Evolutionary conservation across 371 early-diverging fungal species (phyloP).

Genomic region (Funneliformis caledonium): DNA sequence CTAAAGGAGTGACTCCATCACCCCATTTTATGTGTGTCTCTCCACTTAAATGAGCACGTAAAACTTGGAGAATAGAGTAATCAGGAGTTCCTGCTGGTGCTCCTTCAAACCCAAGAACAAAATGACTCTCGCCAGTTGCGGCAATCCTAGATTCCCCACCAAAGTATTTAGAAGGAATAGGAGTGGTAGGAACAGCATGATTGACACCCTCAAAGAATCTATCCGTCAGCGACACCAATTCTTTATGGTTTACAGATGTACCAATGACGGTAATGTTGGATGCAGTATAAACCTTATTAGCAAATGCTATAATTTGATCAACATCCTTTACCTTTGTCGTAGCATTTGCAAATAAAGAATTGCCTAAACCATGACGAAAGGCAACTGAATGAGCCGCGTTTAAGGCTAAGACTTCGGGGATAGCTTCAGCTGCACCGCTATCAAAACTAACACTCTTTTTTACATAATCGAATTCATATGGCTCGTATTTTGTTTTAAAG

Average conservation of each 20-base stretch:
- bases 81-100: constrained; percentile 71
- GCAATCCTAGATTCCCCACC: constrained; percentile 86
- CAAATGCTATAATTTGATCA: constrained; percentile 74
- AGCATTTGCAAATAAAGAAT: constrained; percentile 84
- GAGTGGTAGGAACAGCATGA: constrained; percentile 52
- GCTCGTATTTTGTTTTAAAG: constrained; percentile 78
- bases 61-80: constrained; percentile 74
- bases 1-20: constrained; percentile 71
- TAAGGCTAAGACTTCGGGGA: constrained; percentile 69
- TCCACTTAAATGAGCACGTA: constrained; percentile 84
- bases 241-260: constrained; percentile 76
- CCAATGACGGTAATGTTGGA: constrained; percentile 86
- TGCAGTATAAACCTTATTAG: constrained; percentile 69
- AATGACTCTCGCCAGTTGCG: constrained; percentile 56
- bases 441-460: constrained; percentile 71
- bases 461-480: constrained; percentile 86
- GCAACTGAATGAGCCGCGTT: constrained; percentile 89
- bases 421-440: constrained; percentile 66
- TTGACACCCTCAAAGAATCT: constrained; percentile 52
- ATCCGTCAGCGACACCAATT: constrained; percentile 61
- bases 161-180: constrained; percentile 67
- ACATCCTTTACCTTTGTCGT: constrained; percentile 60
- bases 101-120: constrained; percentile 83
- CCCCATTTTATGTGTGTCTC: constrained; percentile 77
- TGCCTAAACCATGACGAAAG: constrained; percentile 95